Evolutionary conservation across 257 asterid species (phyloP).

Genomic region (Ocimum tenuiflorum): DNA sequence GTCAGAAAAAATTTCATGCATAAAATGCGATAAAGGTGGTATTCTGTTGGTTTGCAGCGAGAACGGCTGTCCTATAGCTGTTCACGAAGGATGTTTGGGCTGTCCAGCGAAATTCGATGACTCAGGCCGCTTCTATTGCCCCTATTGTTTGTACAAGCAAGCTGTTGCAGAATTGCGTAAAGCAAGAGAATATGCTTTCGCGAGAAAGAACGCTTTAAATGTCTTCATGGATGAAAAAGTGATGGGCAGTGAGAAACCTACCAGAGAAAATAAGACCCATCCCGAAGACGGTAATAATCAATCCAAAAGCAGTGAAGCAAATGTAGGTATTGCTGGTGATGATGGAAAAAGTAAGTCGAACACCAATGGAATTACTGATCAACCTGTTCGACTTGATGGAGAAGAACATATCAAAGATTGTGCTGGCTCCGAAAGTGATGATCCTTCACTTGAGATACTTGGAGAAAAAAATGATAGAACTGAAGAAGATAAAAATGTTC

Average conservation of each 20-base stretch:
- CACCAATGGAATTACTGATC: neutral
- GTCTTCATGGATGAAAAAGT: constrained; percentile 37
- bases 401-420: constrained; percentile 22
- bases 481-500: constrained; percentile 16
- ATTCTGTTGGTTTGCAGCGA: constrained; percentile 55
- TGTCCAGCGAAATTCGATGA: constrained; percentile 48
- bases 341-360: constrained; percentile 5
- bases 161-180: constrained; percentile 37
- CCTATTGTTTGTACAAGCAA: constrained; percentile 54
- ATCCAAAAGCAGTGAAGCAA: constrained; percentile 6
- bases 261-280: constrained; percentile 19
- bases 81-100: constrained; percentile 60
- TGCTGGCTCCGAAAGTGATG: constrained; percentile 15
- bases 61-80: constrained; percentile 55
- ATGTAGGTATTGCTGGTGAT: neutral
- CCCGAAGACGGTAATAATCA: constrained; percentile 17
- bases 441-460: constrained; percentile 6
- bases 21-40: constrained; percentile 61
- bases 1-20: constrained; percentile 40
- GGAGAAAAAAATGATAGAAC: constrained; percentile 4
- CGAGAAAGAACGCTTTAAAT: constrained; percentile 50
- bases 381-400: constrained; percentile 13
- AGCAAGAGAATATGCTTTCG: constrained; percentile 49
- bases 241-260: constrained; percentile 20
- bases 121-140: constrained; percentile 60